Conservation (phyloP, 1,139 yeast genomes). For the Taphrina confusa region DNA sequence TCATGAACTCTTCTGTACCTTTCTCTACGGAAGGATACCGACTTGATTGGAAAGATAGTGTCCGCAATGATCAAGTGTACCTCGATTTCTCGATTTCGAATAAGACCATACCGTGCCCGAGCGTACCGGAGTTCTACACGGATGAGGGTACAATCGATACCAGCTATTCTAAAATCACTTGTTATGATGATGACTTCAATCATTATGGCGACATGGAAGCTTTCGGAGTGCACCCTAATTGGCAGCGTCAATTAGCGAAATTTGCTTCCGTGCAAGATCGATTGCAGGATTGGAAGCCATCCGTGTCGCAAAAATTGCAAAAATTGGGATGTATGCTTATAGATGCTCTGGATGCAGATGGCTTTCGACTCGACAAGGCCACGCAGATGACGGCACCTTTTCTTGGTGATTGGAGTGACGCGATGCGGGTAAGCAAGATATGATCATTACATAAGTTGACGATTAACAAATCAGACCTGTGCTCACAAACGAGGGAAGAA, state of each 20-base stretch:
- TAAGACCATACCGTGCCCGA: slow-evolving; percentile 5
- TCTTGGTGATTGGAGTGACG: slow-evolving; percentile 33
- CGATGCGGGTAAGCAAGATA: slow-evolving; percentile 6
- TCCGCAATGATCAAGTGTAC: slow-evolving; percentile 12
- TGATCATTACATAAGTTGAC: neutral
- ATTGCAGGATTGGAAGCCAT: slow-evolving; percentile 35
- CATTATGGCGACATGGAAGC: slow-evolving; percentile 37
- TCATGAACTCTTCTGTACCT: slow-evolving; percentile 27
- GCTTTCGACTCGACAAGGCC: slow-evolving; percentile 36
- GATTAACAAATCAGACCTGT: slow-evolving; percentile 9
- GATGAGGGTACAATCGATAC: slow-evolving; percentile 23
- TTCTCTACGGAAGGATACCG: slow-evolving; percentile 26
- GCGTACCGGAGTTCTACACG: slow-evolving; percentile 29
- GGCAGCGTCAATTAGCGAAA: slow-evolving; percentile 37
- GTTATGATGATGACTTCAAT: slow-evolving; percentile 33
- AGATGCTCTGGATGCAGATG: slow-evolving; percentile 34
- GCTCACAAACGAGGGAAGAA: slow-evolving; percentile 30
- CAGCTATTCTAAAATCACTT: slow-evolving; percentile 8
- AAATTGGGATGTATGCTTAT: slow-evolving; percentile 30
- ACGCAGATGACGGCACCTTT: slow-evolving; percentile 37
- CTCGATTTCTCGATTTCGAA: slow-evolving; percentile 30
- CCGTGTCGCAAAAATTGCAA: slow-evolving; percentile 25
- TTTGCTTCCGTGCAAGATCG: slow-evolving; percentile 37
- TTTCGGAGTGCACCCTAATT: slow-evolving; percentile 35
- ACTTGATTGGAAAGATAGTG: slow-evolving; percentile 14